These are phyloP conservation scores for Rosa chinensis DNA, from an alignment of 306 rosid species.

Conservation along the genomic window DNA sequence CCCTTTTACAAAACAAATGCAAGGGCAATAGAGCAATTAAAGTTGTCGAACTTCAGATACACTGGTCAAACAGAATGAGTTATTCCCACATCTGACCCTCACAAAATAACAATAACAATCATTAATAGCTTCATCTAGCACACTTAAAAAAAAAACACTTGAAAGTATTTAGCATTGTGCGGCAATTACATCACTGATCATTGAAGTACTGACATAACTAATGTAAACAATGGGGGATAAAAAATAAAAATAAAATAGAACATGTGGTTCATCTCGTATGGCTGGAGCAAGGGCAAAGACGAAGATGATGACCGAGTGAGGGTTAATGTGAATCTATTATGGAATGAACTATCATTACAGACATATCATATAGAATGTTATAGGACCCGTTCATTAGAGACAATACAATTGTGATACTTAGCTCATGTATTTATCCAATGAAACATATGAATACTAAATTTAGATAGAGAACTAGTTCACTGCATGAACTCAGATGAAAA, in stretches of 20 bases:
- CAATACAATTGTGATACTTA: neutral
- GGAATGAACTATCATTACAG: neutral
- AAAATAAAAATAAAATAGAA: neutral
- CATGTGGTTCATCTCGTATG: neutral
- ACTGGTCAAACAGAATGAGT: neutral
- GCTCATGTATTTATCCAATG: neutral
- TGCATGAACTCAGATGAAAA: conserved; percentile 7
- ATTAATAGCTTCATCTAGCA: neutral
- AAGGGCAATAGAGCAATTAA: neutral
- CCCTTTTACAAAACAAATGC: conserved; percentile 8
- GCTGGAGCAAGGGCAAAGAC: neutral
- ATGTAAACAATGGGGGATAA: neutral
- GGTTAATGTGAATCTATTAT: neutral
- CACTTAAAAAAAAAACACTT: neutral
- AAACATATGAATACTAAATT: neutral
- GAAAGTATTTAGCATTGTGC: neutral
- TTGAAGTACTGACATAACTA: neutral
- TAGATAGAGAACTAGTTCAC: neutral
- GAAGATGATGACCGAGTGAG: neutral
- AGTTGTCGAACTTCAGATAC: neutral
- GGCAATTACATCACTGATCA: neutral
- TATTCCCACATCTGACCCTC: neutral
- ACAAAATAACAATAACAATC: neutral
- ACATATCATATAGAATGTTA: neutral
- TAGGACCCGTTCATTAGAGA: neutral